Conservation (phyloP, 106 monocot genomes). For the Dendrobium nobile region DNA sequence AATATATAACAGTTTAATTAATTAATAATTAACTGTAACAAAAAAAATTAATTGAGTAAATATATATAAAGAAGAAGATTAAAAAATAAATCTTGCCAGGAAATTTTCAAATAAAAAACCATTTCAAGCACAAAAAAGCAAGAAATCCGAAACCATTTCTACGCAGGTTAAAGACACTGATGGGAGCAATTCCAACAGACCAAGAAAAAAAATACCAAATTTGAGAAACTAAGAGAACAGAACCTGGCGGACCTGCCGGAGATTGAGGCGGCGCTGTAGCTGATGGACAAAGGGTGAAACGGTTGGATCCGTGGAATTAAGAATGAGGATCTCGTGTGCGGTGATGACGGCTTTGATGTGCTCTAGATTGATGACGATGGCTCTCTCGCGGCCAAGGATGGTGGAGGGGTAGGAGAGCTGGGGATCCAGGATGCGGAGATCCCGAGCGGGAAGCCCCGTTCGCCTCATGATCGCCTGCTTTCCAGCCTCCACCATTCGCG, state of each 20-base stretch:
- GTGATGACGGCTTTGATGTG: slow-evolving; percentile 65
- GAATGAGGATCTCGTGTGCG: slow-evolving; percentile 59
- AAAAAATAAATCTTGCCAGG: background rate
- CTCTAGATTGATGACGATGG: slow-evolving; percentile 68
- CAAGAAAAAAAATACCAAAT: background rate
- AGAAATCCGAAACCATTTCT: background rate
- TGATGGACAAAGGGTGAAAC: slow-evolving; percentile 44
- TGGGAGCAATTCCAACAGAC: too few species aligned
- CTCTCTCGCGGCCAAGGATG: slow-evolving; percentile 63
- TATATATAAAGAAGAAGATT: background rate
- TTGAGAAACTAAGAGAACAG: background rate
- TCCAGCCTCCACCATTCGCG: slow-evolving; percentile 34
- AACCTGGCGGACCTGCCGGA: background rate
- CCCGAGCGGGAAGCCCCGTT: slow-evolving; percentile 55
- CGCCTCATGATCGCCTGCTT: slow-evolving; percentile 60
- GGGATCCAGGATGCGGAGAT: slow-evolving; percentile 73
- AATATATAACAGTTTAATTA: background rate
- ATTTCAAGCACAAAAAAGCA: background rate
- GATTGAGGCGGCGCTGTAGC: slow-evolving; percentile 40
- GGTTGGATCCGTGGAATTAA: slow-evolving; percentile 39
- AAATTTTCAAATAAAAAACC: background rate
- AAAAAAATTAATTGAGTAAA: too few species aligned
- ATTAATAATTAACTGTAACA: background rate
- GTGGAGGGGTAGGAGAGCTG: slow-evolving; percentile 71
- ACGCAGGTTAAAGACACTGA: too few species aligned